Percentiles rank a stretch among this genome's conserved stretches.
Evolutionary conservation across 2,329 filamentous ascomycete genomes (phyloP).

Genomic region (Aspergillus nomiae): DNA sequence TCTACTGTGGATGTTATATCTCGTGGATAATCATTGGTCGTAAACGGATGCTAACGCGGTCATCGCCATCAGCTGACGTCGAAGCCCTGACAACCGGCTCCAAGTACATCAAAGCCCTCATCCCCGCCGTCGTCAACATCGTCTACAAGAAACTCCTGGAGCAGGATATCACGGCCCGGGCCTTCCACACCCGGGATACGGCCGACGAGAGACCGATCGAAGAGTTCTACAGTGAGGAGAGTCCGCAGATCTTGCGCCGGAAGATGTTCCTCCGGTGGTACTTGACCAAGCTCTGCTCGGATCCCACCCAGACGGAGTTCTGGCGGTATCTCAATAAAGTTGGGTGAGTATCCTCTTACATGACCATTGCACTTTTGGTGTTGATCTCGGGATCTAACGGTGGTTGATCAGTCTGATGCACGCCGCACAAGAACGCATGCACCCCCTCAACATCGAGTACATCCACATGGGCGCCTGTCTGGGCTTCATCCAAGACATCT

Average conservation of each 20-base stretch:
- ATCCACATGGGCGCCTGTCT: conserved; percentile 74
- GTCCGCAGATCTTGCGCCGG: conserved; percentile 72
- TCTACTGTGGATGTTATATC: neutral
- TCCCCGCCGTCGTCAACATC: conserved; percentile 80
- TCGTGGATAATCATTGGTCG: too few relatives aligned
- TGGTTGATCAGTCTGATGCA: conserved; percentile 67
- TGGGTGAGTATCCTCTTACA: conserved; percentile 53
- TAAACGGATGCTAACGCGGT: neutral
- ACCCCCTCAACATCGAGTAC: conserved; percentile 78
- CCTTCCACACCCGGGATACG: conserved; percentile 64
- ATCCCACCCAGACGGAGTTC: conserved; percentile 73
- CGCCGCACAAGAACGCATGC: conserved; percentile 70
- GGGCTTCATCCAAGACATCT: conserved; percentile 74
- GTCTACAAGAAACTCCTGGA: conserved; percentile 80
- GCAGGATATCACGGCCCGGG: conserved; percentile 79
- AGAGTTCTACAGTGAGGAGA: conserved; percentile 64
- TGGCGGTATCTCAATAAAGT: conserved; percentile 86
- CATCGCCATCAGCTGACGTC: conserved; percentile 60
- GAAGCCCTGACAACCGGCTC: conserved; percentile 68
- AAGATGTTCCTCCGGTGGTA: conserved; percentile 80
- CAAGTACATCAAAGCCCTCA: conserved; percentile 79
- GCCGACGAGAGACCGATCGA: conserved; percentile 70
- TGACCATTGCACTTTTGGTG: too few relatives aligned
- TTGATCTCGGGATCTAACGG: neutral
- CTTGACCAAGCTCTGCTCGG: conserved; percentile 71